Evolutionary conservation across 2,329 filamentous ascomycete species (phyloP).

Genomic region (Allantophomopsis cytisporea): DNA sequence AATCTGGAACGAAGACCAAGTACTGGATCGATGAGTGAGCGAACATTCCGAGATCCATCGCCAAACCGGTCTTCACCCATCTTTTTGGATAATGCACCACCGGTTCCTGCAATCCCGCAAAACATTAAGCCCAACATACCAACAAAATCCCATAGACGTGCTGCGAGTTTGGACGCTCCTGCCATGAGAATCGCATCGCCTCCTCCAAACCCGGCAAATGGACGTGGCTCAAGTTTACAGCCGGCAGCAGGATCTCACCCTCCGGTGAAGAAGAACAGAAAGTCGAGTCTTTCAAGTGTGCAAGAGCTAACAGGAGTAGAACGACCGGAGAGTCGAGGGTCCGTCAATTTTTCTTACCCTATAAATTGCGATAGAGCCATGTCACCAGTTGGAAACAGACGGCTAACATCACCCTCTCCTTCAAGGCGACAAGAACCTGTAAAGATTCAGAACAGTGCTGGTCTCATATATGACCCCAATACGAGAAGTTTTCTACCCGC

Average conservation of each 20-base stretch:
- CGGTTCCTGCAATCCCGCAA: conserved; percentile 61
- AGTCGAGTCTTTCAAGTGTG: conserved; percentile 14
- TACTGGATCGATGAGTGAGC: conserved; percentile 72
- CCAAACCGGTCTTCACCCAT: conserved; percentile 28
- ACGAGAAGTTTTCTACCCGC: conserved; percentile 47
- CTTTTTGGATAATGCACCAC: conserved; percentile 40
- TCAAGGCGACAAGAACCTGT: conserved; percentile 13
- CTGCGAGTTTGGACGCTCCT: conserved; percentile 24
- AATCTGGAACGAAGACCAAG: conserved; percentile 54
- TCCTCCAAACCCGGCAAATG: conserved; percentile 11
- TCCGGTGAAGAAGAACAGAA: conserved; percentile 5
- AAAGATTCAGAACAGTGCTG: conserved; percentile 21
- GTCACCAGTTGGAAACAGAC: conserved; percentile 13
- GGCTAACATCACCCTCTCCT: conserved; percentile 16
- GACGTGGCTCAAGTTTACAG: conserved; percentile 16
- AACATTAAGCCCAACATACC: conserved; percentile 21
- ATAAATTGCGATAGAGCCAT: conserved; percentile 19
- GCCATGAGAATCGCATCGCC: conserved; percentile 15
- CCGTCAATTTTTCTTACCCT: conserved; percentile 39
- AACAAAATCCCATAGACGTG: conserved; percentile 13
- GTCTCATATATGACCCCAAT: conserved; percentile 51
- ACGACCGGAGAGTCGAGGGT: conserved; percentile 24
- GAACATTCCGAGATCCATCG: conserved; percentile 73
- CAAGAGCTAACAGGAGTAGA: conserved; percentile 26
- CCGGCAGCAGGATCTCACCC: conserved; percentile 5